Percentiles rank a stretch among this genome's conserved stretches.
phyloP scores from a whole-genome alignment of 768 basidiomycete species.

The Suillus discolor region DNA sequence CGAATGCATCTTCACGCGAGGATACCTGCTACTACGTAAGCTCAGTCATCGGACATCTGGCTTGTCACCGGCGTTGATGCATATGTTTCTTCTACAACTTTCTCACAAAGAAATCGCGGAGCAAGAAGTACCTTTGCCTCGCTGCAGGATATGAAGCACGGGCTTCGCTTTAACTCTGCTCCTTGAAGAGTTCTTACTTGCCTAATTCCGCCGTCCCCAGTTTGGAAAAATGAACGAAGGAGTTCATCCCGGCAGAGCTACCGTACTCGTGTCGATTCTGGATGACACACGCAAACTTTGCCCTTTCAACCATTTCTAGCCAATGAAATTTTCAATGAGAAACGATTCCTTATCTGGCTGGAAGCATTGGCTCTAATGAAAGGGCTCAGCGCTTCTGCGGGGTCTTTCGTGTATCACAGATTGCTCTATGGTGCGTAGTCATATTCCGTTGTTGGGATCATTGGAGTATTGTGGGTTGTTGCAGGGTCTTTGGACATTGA shows the following conservation, averaged over 20 bases:
- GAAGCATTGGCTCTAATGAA: slow-evolving; percentile 4
- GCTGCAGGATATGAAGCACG: slow-evolving; percentile 8
- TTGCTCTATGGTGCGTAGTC: background rate
- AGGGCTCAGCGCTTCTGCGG: background rate
- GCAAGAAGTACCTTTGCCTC: slow-evolving; percentile 15
- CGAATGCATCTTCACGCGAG: background rate
- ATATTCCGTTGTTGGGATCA: background rate
- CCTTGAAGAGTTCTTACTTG: slow-evolving; percentile 9
- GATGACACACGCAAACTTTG: slow-evolving; percentile 9
- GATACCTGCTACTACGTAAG: slow-evolving; percentile 4
- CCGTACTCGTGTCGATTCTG: slow-evolving; percentile 28
- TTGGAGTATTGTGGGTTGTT: background rate
- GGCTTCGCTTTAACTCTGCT: slow-evolving; percentile 17
- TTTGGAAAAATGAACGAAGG: slow-evolving; percentile 14
- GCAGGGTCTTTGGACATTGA: background rate
- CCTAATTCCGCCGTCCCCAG: slow-evolving; percentile 5
- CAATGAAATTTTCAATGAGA: background rate
- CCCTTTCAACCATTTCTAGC: background rate
- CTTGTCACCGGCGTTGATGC: slow-evolving; percentile 10
- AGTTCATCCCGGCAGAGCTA: slow-evolving; percentile 21
- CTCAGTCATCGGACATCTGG: slow-evolving; percentile 8
- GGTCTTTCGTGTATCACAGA: background rate
- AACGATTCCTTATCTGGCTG: slow-evolving; percentile 14
- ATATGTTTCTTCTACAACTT: slow-evolving; percentile 27
- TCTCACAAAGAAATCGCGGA: slow-evolving; percentile 16